Evolutionary conservation across 169 alveolate genomes (phyloP).

Genomic region (Plasmodium coatneyi): DNA sequence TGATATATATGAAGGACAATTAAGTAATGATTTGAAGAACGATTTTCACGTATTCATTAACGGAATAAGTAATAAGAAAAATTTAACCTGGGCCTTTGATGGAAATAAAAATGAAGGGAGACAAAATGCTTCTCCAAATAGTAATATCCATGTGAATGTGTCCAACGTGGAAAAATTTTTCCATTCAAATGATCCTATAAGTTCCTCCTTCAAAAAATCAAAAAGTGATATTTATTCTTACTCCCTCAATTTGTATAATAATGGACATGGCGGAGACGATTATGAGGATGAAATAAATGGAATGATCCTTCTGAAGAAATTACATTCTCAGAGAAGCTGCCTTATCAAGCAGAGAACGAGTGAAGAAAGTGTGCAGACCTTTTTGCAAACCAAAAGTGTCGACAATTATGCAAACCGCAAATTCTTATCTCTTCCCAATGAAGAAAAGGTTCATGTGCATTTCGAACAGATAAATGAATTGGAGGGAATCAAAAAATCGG

Average conservation of each 20-base stretch:
- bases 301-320: neutral
- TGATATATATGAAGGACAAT: constrained; percentile 25
- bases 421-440: neutral
- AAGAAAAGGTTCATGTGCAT: neutral
- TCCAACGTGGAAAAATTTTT: constrained; percentile 33
- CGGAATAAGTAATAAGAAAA: constrained; percentile 54
- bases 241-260: constrained; percentile 7
- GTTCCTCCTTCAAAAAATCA: constrained; percentile 10
- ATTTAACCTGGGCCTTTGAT: constrained; percentile 68
- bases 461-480: neutral
- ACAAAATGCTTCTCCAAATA: neutral
- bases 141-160: constrained; percentile 58
- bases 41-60: constrained; percentile 29
- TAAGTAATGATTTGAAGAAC: constrained; percentile 16
- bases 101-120: constrained; percentile 45
- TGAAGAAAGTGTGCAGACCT: neutral
- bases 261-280: neutral
- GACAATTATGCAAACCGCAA: neutral
- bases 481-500: neutral
- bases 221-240: constrained; percentile 8
- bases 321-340: neutral
- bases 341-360: neutral
- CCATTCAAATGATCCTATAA: neutral
- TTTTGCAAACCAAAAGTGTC: constrained; percentile 6
- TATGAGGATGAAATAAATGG: neutral